Evolutionary conservation across 352 stramenopile genomes (phyloP), one percentile per base, ranked within the genome.

Genomic region (Phytophthora colocasiae): DNA sequence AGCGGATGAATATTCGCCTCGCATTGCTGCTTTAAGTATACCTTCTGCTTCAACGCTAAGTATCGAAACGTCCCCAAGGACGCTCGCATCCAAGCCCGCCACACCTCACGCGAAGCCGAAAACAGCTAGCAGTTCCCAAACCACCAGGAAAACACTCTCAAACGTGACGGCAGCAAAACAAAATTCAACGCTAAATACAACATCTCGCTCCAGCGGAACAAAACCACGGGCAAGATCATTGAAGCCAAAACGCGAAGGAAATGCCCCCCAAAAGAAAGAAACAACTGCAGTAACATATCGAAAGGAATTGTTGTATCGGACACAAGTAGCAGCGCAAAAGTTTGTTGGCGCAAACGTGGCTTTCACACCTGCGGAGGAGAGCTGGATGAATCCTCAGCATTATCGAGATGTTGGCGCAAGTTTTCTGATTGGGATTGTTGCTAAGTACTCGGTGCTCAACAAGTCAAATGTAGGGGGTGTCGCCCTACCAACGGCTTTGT

Each of bases 311-410:
- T 44, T 47, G 6, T 38, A 34, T 4, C 19, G 50, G n/a, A 14
- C 14, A 2, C 19, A 43, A 17, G 39, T 22, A 2, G 41, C 27
- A 10, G 53, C 27, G 1, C 26, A 14, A 7, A 60, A 41, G 15
- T n/a, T 44, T 4, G 3, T 60, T 7, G 32, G 22, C 12, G 41
- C 40, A 24, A 50, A 19, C 24, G 40, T 60, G 11, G 27, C 53
- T 24, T 60, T 60, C 32, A 34, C 53, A 1, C 39, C 41, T 2
- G 15, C 53, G 2, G 17, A 60, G 3, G 53, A 60, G 34, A 11
- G 1, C 6, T 60, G 40, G 53, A 60, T 60, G 53, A 7, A n/a
- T 6, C 7, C 3, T 22, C 6, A 17, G 0, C 2, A 26, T 5
- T 60, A 51, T 8, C 14, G 5, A 10, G 27, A 24, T 14, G 41